phyloP scores from a whole-genome alignment of 2,329 filamentous ascomycete species.

The Ascosphaera apis region DNA sequence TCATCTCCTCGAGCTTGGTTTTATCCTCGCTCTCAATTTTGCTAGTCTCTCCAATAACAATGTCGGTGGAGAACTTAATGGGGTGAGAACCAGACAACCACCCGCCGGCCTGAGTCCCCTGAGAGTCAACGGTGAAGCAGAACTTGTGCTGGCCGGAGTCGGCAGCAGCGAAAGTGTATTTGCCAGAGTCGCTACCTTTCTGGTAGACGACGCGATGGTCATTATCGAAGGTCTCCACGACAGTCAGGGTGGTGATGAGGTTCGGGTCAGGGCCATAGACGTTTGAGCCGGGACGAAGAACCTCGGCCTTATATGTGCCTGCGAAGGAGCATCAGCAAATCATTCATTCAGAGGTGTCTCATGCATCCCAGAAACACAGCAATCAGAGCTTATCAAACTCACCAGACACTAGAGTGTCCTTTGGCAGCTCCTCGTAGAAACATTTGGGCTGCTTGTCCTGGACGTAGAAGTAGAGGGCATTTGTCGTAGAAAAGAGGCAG shows the following conservation, averaged over 20 bases:
- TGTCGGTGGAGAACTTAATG: slow-evolving; percentile 65
- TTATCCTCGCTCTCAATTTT: slow-evolving; percentile 88
- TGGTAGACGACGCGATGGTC: slow-evolving; percentile 90
- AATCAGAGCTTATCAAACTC: slow-evolving; percentile 1
- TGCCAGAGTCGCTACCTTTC: slow-evolving; percentile 49
- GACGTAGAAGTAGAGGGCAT: slow-evolving; percentile 89
- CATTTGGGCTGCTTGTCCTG: slow-evolving; percentile 71
- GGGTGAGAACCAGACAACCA: slow-evolving; percentile 59
- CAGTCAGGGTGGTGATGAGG: slow-evolving; percentile 69
- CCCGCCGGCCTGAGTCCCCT: slow-evolving; percentile 37
- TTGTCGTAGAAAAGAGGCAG: slow-evolving; percentile 35
- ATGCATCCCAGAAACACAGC: neutral
- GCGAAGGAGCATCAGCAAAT: too few species aligned
- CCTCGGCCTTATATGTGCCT: slow-evolving; percentile 70
- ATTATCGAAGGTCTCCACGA: slow-evolving; percentile 92
- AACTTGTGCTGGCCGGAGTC: slow-evolving; percentile 90
- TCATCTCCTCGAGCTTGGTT: slow-evolving; percentile 74
- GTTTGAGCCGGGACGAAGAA: slow-evolving; percentile 49
- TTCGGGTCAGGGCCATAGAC: slow-evolving; percentile 50
- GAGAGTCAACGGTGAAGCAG: slow-evolving; percentile 73
- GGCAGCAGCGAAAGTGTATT: slow-evolving; percentile 87
- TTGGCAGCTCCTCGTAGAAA: slow-evolving; percentile 95
- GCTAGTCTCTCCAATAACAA: slow-evolving; percentile 85
- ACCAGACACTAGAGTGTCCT: slow-evolving; percentile 89
- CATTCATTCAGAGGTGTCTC: too few species aligned